These are phyloP conservation scores for Citrus inodora DNA, from an alignment of 345 rosid species.

Conservation along the genomic window DNA sequence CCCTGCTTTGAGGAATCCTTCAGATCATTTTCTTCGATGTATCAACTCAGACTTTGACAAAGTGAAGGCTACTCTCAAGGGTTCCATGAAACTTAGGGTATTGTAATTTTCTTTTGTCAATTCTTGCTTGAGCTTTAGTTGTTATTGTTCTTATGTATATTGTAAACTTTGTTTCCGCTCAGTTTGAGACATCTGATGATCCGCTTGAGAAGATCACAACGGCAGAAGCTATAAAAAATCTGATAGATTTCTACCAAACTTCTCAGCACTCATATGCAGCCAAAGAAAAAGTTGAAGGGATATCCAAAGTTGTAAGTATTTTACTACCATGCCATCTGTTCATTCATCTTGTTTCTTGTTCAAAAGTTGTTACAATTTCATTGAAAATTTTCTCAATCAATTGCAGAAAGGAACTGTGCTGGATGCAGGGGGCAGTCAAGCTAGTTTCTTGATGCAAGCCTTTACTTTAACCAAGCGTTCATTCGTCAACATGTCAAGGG, in stretches of 20 bases:
- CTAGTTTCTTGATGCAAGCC: slow-evolving; percentile 87
- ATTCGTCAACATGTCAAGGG: slow-evolving; percentile 90
- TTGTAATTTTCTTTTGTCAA: not conserved
- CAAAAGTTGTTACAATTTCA: not conserved
- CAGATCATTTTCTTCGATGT: slow-evolving; percentile 94
- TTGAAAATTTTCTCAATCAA: not conserved
- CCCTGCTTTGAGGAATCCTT: slow-evolving; percentile 90
- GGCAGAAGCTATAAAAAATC: slow-evolving; percentile 65
- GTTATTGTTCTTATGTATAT: not conserved
- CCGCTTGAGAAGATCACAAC: slow-evolving; percentile 86
- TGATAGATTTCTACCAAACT: slow-evolving; percentile 60
- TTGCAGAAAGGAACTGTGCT: slow-evolving; percentile 89
- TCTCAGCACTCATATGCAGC: slow-evolving; percentile 65
- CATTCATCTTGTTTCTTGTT: not conserved
- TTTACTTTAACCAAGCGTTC: slow-evolving; percentile 82
- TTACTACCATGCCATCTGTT: not conserved
- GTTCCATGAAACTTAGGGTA: slow-evolving; percentile 90
- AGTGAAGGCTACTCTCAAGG: slow-evolving; percentile 89
- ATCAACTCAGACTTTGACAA: slow-evolving; percentile 92
- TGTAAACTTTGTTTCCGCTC: slow-evolving; percentile 6
- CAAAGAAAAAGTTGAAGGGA: slow-evolving; percentile 68
- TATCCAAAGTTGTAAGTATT: slow-evolving; percentile 77
- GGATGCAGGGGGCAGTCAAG: slow-evolving; percentile 91
- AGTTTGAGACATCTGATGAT: slow-evolving; percentile 76
- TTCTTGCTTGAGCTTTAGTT: not conserved